These are phyloP conservation scores for Saksenaea oblongispora DNA, from an alignment of 371 early-diverging fungal genomes.

Conservation along the genomic window DNA sequence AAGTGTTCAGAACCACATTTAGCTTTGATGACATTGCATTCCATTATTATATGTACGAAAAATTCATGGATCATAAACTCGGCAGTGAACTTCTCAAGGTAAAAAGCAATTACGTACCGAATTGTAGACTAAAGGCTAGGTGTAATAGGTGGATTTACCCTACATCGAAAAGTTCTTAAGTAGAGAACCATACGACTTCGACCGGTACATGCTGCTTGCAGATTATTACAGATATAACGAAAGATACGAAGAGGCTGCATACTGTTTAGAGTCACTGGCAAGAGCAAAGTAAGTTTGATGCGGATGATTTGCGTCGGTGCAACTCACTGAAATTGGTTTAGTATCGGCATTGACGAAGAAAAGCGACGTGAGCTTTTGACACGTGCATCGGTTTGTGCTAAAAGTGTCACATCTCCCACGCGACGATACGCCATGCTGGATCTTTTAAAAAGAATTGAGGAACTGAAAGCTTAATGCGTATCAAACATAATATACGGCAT, in stretches of 20 bases:
- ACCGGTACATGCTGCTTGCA: slow-evolving; percentile 29
- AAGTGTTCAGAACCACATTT: slow-evolving; percentile 26
- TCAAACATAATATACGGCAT: too few relatives aligned
- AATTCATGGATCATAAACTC: slow-evolving; percentile 21
- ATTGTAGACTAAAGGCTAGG: too few relatives aligned
- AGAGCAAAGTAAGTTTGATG: slow-evolving; percentile 23
- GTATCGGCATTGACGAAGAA: slow-evolving; percentile 13
- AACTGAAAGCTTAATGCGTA: neutral
- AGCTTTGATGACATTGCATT: slow-evolving; percentile 23
- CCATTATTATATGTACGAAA: slow-evolving; percentile 31
- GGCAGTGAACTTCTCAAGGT: slow-evolving; percentile 33
- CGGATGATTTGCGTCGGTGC: neutral
- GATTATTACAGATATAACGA: slow-evolving; percentile 25
- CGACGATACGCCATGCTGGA: slow-evolving; percentile 15
- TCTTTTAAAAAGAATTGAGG: slow-evolving; percentile 2
- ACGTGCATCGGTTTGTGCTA: slow-evolving; percentile 16
- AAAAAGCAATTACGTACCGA: neutral
- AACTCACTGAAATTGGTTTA: neutral
- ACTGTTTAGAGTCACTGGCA: slow-evolving; percentile 16
- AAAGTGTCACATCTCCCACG: slow-evolving; percentile 15
- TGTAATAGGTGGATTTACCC: slow-evolving; percentile 19
- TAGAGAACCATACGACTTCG: slow-evolving; percentile 20
- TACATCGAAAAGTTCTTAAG: slow-evolving; percentile 32
- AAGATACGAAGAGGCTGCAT: slow-evolving; percentile 35
- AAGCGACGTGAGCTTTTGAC: slow-evolving; percentile 14